A percentile compares a stretch with the other conserved stretches of the same genome.
Conservation (phyloP, 2,329 filamentous ascomycete species). For the Pseudogymnoascus sp. region DNA sequence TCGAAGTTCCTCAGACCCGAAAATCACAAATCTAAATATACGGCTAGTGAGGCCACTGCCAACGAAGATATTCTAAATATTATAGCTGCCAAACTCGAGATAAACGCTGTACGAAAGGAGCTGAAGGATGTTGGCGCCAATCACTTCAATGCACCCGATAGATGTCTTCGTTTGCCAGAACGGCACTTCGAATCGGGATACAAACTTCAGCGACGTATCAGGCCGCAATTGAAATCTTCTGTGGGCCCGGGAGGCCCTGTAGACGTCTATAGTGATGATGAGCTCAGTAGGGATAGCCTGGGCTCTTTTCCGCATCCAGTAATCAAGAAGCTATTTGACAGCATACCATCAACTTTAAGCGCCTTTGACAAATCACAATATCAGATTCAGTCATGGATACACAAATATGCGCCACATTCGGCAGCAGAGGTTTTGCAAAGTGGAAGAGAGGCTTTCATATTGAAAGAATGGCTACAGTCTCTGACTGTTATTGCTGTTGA, state of each 20-base stretch:
- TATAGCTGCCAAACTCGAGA: slow-evolving; percentile 13
- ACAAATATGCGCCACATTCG: slow-evolving; percentile 72
- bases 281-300: slow-evolving; percentile 26
- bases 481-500: slow-evolving; percentile 73
- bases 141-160: slow-evolving; percentile 36
- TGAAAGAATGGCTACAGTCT: slow-evolving; percentile 75
- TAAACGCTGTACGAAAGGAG: not conserved
- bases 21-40: slow-evolving; percentile 25
- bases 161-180: slow-evolving; percentile 46
- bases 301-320: slow-evolving; percentile 44
- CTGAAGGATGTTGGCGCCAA: slow-evolving; percentile 22
- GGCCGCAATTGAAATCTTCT: slow-evolving; percentile 35
- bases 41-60: slow-evolving; percentile 19
- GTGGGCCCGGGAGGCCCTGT: slow-evolving; percentile 13
- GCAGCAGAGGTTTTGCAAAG: slow-evolving; percentile 69
- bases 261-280: slow-evolving; percentile 30
- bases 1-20: not conserved
- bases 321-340: slow-evolving; percentile 50
- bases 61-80: slow-evolving; percentile 24
- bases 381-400: slow-evolving; percentile 66
- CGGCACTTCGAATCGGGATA: slow-evolving; percentile 53
- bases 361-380: slow-evolving; percentile 75
- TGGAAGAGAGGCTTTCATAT: slow-evolving; percentile 59
- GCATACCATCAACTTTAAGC: slow-evolving; percentile 56
- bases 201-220: slow-evolving; percentile 44